Conservation (phyloP, 2,329 filamentous ascomycete species). For the Hypoxylon sp. region DNA sequence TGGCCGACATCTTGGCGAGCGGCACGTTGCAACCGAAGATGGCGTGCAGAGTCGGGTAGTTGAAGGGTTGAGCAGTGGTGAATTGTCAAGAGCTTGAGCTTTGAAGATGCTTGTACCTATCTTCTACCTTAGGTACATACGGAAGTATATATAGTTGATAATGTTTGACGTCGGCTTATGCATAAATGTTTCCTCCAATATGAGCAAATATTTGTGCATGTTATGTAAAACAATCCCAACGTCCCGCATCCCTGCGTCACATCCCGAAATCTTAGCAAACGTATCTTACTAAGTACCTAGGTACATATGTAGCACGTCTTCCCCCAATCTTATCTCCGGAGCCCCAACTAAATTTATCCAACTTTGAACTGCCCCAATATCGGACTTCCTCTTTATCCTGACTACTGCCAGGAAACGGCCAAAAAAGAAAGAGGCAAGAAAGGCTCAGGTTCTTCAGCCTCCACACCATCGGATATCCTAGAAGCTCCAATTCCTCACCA, state of each 20-base stretch:
- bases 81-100: conserved; percentile 20
- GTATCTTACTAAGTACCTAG: too few species aligned
- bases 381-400: conserved; percentile 27
- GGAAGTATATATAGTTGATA: conserved; percentile 6
- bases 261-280: not conserved
- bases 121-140: too few species aligned
- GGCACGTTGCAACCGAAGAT: conserved; percentile 29
- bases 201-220: conserved; percentile 20
- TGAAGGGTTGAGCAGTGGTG: conserved; percentile 17
- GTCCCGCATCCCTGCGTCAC: not conserved
- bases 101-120: too few species aligned
- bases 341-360: conserved; percentile 38
- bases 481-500: conserved; percentile 2
- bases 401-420: conserved; percentile 10
- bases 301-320: not conserved
- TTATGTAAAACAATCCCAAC: conserved; percentile 23
- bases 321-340: conserved; percentile 33
- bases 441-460: conserved; percentile 14
- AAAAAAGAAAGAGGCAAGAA: conserved; percentile 19
- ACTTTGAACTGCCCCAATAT: conserved; percentile 27
- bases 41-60: conserved; percentile 45
- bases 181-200: conserved; percentile 22
- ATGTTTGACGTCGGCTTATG: conserved; percentile 33
- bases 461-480: not conserved
- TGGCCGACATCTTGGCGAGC: conserved; percentile 78